Evolutionary conservation across 192 early-diverging fungal genomes (phyloP), one percentile per base, ranked within the genome.

Genomic region (Dissophora ornata): DNA sequence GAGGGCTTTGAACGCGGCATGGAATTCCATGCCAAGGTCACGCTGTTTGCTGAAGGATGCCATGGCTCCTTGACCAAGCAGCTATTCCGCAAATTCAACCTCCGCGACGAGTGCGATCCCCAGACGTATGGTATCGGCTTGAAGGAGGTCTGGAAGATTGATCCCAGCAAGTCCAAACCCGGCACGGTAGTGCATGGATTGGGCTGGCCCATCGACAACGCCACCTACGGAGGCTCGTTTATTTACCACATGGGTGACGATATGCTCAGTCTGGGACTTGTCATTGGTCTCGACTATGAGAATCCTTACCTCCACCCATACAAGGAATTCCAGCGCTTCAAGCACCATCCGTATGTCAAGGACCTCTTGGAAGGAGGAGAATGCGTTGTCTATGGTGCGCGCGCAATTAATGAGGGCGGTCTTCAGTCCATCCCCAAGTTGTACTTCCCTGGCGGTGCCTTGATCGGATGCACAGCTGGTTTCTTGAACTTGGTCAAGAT

Each of bases 401-500:
- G 97, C 46, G 97, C 97, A n/a, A 62, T 99, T 30, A 96, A 96
- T 62, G 97, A 99, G 79, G 97, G 97, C 54, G 97, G 97, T 16
- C 82, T 89, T 55, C 96, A 99, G 84, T 96, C 95, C 19, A 88
- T 99, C 61, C 97, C 97, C 45, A 96, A 96, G 85, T 81, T 98
- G 29, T 84, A 87, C 46, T 95, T 98, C 84, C 95, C 96, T 21
- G 97, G 97, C 54, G 96, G 95, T 25, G 95, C 96, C 34, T 83
- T 99, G 44, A 93, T 99, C 61, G 97, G 97, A 33, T 94, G 93
- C 75, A 91, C 96, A 2, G 97, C 97, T 45, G 96, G 97, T 2
- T 96, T 98, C 81, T 62, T 99, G 62, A 99, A 99, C 73, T 87
- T 99, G 57, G 93, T 95, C 57, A 99, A 99, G 83, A 98, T 99